These are phyloP conservation scores for Arabidopsis lyrata DNA, from an alignment of 441 rosid species.

Conservation along the genomic window DNA sequence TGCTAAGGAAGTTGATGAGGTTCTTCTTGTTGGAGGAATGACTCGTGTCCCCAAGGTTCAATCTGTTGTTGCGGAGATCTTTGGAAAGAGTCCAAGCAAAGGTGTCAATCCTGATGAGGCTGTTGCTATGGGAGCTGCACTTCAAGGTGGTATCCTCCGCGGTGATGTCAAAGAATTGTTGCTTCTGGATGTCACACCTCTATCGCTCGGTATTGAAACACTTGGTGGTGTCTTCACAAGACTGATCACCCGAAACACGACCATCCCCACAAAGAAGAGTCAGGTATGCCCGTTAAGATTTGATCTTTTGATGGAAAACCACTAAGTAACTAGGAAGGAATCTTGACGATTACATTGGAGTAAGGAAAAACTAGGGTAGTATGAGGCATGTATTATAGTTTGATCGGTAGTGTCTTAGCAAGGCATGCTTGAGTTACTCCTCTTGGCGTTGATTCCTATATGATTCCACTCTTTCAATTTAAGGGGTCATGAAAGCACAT, in stretches of 20 bases:
- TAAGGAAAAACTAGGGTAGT: neutral
- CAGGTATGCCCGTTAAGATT: conserved; percentile 58
- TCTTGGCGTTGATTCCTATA: conserved; percentile 17
- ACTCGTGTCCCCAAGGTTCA: conserved; percentile 97
- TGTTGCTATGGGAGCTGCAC: conserved; percentile 97
- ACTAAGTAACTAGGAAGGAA: neutral
- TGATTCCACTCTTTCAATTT: neutral
- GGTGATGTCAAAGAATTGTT: conserved; percentile 96
- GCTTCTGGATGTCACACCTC: conserved; percentile 92
- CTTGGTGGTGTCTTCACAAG: conserved; percentile 94
- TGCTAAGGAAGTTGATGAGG: conserved; percentile 87
- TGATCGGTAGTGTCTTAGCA: conserved; percentile 2
- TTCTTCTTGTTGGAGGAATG: conserved; percentile 97
- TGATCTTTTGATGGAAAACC: neutral
- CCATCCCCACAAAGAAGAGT: conserved; percentile 97
- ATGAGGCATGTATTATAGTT: conserved; percentile 3
- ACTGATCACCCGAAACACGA: conserved; percentile 84
- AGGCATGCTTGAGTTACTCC: conserved; percentile 6
- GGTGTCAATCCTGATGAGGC: conserved; percentile 99
- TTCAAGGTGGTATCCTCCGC: conserved; percentile 96
- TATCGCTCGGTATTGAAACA: conserved; percentile 96
- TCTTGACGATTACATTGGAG: neutral
- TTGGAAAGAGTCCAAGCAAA: conserved; percentile 90
- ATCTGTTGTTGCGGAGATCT: conserved; percentile 75
- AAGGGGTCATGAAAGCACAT: neutral